A percentile compares a stretch with the other conserved stretches of the same genome.
Evolutionary conservation across 2,329 filamentous ascomycete species (phyloP).

Genomic region (Zalaria obscura): DNA sequence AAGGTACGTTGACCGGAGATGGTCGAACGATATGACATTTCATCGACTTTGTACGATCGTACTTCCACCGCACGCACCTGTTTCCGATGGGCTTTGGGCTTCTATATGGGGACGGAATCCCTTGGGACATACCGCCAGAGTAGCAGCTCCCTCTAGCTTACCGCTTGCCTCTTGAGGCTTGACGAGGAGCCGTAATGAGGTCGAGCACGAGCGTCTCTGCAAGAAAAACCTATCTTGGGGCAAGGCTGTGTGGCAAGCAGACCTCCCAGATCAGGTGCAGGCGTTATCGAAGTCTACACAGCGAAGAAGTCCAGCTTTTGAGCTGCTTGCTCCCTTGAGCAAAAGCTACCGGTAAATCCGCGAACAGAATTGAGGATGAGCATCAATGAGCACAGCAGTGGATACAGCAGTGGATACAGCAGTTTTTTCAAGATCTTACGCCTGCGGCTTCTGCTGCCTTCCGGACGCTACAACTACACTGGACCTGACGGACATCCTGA

Average conservation of each 20-base stretch:
- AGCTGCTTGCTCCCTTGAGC: too few relatives aligned
- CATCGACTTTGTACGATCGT: conserved; percentile 10
- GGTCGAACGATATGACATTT: conserved; percentile 23
- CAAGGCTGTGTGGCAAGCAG: conserved; percentile 9
- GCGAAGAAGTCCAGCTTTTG: too few relatives aligned
- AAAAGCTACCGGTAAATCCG: neutral
- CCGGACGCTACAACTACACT: too few relatives aligned
- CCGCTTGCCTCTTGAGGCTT: conserved; percentile 18
- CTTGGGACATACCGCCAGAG: conserved; percentile 2
- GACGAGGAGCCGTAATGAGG: conserved; percentile 25
- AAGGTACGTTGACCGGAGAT: conserved; percentile 98
- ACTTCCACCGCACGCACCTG: conserved; percentile 1
- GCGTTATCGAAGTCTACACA: conserved; percentile 9
- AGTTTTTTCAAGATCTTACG: neutral
- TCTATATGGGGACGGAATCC: neutral
- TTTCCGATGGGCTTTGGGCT: neutral
- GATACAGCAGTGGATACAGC: conserved; percentile 8
- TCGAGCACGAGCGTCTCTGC: conserved; percentile 42
- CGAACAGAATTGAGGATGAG: conserved; percentile 7
- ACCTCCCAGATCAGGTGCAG: conserved; percentile 17
- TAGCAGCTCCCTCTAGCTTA: conserved; percentile 2
- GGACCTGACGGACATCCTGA: too few relatives aligned
- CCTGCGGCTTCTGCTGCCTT: too few relatives aligned
- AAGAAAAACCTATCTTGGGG: conserved; percentile 4
- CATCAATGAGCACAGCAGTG: conserved; percentile 41